Base-by-base conservation (phyloP, 805 yeast genomes). In the Cyberlindnera amylophila region DNA sequence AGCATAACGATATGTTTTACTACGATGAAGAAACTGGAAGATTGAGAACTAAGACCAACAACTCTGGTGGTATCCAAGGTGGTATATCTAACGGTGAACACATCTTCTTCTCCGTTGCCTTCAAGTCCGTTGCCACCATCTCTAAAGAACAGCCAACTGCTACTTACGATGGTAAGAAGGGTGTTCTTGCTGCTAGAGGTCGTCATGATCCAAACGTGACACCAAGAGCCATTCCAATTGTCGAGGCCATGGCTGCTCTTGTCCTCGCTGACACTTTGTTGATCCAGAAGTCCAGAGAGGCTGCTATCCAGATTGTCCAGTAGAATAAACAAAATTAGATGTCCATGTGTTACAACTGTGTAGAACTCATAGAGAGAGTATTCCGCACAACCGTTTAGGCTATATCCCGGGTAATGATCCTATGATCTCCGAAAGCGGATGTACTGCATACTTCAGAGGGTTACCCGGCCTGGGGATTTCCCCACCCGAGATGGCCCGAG, bases 191-290 rank as follows among this genome's bases (percentile, higher is more conserved):
- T 40, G 96, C 99, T 28, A 82, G 91, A 64, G 99, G 99, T 43
- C 86, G 99, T 75, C 99, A 93, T 60, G 99, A 93, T 63, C 99
- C 99, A 27, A 87, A 90, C 58, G 99, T 93, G 42, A 95, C 95
- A 16, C 99, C 99, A 52, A 81, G 99, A 65, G 99, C 99, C 31
- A 88, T 93, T 47, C 98, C 99, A 39, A 93, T 93, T 58, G 98
- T 93, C 24, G 99, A 93, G 71, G 87, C 98, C 32, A 91, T 93
- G 98, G 79, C 98, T 37, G 93, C 97, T n/a, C 72, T 93, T 52
- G 96, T 88, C 2, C 66, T 91, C 50, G 91, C 91, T 33, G 99
- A 93, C 64, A 81, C 86, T 42, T 67, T 85, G 44, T 67, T 93
- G 68, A 75, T 90, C 36, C 99, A 91, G 69, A 83, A 86, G 64